Evolutionary conservation across 129 eudicot species (phyloP).

Genomic region (Flaveria bidentis): DNA sequence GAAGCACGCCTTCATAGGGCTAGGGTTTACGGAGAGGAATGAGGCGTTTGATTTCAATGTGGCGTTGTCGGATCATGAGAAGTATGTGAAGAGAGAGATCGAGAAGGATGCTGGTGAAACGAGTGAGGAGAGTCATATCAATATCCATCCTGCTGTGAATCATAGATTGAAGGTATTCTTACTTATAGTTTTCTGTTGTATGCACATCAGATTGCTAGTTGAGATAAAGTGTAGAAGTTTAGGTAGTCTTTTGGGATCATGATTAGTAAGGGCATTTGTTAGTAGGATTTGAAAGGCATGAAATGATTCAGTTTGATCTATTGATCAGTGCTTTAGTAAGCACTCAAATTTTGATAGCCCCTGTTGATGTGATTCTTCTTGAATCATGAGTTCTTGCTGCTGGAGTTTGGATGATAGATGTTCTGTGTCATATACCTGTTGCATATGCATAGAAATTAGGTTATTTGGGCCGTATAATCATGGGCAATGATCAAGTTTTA

Average conservation of each 20-base stretch:
- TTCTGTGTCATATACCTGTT: not conserved
- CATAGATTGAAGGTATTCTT: conserved; percentile 80
- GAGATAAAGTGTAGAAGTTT: not conserved
- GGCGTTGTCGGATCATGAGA: conserved; percentile 95
- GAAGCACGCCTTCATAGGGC: conserved; percentile 86
- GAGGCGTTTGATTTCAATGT: conserved; percentile 99
- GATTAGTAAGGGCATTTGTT: not conserved
- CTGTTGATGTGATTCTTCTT: not conserved
- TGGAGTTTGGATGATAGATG: not conserved
- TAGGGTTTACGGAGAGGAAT: conserved; percentile 91
- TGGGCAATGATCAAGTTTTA: not conserved
- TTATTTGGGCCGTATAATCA: not conserved
- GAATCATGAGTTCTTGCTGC: not conserved
- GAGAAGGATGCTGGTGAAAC: conserved; percentile 68
- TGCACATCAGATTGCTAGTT: not conserved
- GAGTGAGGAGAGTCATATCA: conserved; percentile 56
- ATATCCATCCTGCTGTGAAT: conserved; percentile 99
- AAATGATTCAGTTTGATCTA: too few species aligned
- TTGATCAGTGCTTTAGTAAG: not conserved
- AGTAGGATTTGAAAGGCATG: not conserved
- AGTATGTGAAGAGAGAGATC: conserved; percentile 75
- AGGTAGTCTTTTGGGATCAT: conserved; percentile 14
- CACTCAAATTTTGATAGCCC: not conserved
- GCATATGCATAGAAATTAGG: not conserved
- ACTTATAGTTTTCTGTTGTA: not conserved